Conservation (phyloP, 495 filamentous ascomycete genomes). For the Podospora australis region DNA sequence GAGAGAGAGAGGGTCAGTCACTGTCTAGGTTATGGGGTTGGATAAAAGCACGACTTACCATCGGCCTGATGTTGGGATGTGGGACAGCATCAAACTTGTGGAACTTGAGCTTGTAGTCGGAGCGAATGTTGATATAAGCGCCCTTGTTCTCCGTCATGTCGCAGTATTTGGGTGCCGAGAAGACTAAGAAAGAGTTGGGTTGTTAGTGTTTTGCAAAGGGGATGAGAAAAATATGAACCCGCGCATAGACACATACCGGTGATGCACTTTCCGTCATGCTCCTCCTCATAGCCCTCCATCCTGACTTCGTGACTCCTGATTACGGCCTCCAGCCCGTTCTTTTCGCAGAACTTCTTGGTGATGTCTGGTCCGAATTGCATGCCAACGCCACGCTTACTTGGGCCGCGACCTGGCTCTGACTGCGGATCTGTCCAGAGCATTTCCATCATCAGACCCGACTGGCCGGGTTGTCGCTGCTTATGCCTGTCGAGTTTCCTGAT, state of each 20-base stretch:
- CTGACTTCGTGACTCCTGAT: slow-evolving; percentile 97
- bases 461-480: slow-evolving; percentile 90
- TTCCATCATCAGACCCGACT: slow-evolving; percentile 97
- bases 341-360: slow-evolving; percentile 94
- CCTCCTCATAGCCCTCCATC: slow-evolving; percentile 96
- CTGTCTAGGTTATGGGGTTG: not conserved
- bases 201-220: slow-evolving; percentile 14
- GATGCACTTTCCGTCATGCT: slow-evolving; percentile 93
- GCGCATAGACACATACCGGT: slow-evolving; percentile 52
- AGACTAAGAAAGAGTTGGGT: slow-evolving; percentile 53
- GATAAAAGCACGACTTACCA: slow-evolving; percentile 52
- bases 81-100: slow-evolving; percentile 93
- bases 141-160: slow-evolving; percentile 97
- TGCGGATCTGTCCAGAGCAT: slow-evolving; percentile 99
- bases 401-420: slow-evolving; percentile 72
- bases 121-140: slow-evolving; percentile 95
- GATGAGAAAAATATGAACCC: not conserved
- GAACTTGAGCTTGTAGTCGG: slow-evolving; percentile 84
- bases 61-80: slow-evolving; percentile 89
- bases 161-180: slow-evolving; percentile 96
- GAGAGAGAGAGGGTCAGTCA: not conserved
- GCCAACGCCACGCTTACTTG: slow-evolving; percentile 94
- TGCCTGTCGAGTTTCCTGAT: slow-evolving; percentile 89
- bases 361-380: slow-evolving; percentile 96
- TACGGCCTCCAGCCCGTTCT: slow-evolving; percentile 87